These are phyloP conservation scores for Tricholoma saponaceum DNA, from an alignment of 768 basidiomycete species.

Conservation along the genomic window DNA sequence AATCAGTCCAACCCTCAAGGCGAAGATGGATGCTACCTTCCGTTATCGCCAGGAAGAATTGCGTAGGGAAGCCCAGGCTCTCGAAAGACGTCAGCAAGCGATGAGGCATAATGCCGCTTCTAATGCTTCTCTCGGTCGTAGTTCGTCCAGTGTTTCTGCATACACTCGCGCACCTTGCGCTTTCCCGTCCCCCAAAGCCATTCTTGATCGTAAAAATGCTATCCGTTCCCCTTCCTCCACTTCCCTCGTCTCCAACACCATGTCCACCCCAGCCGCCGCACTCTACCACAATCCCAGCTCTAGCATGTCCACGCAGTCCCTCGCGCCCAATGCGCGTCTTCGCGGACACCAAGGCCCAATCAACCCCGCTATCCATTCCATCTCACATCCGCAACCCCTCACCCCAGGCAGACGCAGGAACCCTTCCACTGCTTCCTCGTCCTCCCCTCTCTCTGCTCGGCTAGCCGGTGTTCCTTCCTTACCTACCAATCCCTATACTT, in stretches of 20 bases:
- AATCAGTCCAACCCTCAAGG: slow-evolving; percentile 4
- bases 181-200: neutral
- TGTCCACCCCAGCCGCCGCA: neutral
- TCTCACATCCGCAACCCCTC: neutral
- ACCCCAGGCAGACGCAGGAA: slow-evolving; percentile 9
- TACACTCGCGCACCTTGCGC: neutral
- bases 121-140: slow-evolving; percentile 3
- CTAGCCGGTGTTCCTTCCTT: neutral
- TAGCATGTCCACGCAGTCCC: slow-evolving; percentile 10
- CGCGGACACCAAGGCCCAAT: neutral
- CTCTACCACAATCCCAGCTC: slow-evolving; percentile 5
- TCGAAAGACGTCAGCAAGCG: neutral
- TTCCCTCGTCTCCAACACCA: neutral
- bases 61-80: neutral
- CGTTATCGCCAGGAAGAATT: neutral
- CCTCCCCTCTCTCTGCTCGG: slow-evolving; percentile 6
- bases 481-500: neutral
- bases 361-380: neutral
- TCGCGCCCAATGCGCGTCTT: slow-evolving; percentile 6
- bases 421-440: slow-evolving; percentile 12
- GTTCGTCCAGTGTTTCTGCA: slow-evolving; percentile 5
- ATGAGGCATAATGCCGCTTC: neutral
- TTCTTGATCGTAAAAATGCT: neutral
- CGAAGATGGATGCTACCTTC: slow-evolving; percentile 7
- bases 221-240: neutral